Conservation (phyloP, 2,329 filamentous ascomycete species). For the Ceratocystis eucalypticola region DNA sequence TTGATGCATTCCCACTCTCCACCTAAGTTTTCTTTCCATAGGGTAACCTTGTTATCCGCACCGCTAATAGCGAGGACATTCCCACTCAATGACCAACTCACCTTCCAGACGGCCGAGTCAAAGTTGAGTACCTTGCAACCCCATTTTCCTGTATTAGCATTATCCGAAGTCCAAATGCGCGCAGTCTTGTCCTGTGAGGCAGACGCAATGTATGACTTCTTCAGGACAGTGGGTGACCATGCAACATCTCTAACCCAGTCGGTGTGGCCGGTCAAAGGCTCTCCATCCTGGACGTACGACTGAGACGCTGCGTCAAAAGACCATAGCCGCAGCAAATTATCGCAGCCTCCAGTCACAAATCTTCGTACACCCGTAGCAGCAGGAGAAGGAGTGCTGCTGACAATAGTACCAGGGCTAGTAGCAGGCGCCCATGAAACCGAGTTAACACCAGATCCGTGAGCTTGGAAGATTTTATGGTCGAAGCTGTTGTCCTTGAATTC, state of each 20-base stretch:
- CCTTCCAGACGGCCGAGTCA: constrained; percentile 82
- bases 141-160: constrained; percentile 54
- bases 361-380: constrained; percentile 54
- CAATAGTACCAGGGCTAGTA: constrained; percentile 68
- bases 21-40: constrained; percentile 97
- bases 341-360: constrained; percentile 89
- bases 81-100: constrained; percentile 94
- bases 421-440: constrained; percentile 90
- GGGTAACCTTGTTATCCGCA: constrained; percentile 87
- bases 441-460: constrained; percentile 90
- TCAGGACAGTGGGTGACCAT: constrained; percentile 88
- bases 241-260: constrained; percentile 98
- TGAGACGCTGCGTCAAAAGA: constrained; percentile 53
- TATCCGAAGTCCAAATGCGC: constrained; percentile 81
- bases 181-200: constrained; percentile 96
- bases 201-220: constrained; percentile 92
- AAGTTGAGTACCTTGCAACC: constrained; percentile 74
- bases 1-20: constrained; percentile 97
- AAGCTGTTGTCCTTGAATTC: constrained; percentile 96
- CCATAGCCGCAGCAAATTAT: constrained; percentile 93
- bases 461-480: constrained; percentile 77
- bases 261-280: constrained; percentile 62
- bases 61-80: constrained; percentile 91
- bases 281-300: constrained; percentile 47
- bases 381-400: constrained; percentile 53